Percentiles rank a stretch among this genome's conserved stretches.
Evolutionary conservation across 2,329 filamentous ascomycete species (phyloP).

Genomic region (Colletotrichum melonis): DNA sequence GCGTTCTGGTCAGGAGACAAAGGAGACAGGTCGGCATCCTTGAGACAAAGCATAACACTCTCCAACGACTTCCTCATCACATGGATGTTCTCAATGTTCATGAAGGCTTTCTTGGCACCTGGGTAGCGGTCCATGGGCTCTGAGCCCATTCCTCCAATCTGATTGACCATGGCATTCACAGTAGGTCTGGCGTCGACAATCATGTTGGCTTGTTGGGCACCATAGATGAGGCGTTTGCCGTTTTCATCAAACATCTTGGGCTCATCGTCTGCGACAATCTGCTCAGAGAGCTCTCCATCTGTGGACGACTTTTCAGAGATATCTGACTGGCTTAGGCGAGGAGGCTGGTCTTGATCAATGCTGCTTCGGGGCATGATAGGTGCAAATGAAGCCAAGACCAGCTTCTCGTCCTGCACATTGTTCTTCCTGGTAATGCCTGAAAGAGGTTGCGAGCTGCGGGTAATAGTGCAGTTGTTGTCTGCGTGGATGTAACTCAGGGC

Average conservation of each 20-base stretch:
- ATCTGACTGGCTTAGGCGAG: conserved; percentile 64
- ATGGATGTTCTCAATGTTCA: conserved; percentile 98
- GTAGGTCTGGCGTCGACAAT: conserved; percentile 96
- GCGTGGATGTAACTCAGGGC: conserved; percentile 94
- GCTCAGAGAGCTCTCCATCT: conserved; percentile 67
- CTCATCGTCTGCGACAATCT: conserved; percentile 58
- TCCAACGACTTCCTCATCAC: conserved; percentile 94
- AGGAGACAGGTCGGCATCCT: conserved; percentile 89
- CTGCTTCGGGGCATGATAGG: conserved; percentile 64
- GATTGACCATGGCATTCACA: conserved; percentile 94
- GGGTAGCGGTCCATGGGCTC: conserved; percentile 99
- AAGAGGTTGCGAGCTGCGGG: conserved; percentile 90
- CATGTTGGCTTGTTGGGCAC: conserved; percentile 91
- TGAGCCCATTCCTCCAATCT: conserved; percentile 90
- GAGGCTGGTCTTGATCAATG: conserved; percentile 50
- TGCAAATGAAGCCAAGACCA: conserved; percentile 92
- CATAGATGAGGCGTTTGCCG: conserved; percentile 78
- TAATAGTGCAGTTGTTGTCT: conserved; percentile 96
- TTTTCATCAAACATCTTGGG: conserved; percentile 67
- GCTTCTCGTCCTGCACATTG: conserved; percentile 94
- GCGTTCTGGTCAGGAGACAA: conserved; percentile 85
- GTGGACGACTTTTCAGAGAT: conserved; percentile 48
- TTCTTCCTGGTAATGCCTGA: conserved; percentile 88
- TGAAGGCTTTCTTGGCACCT: conserved; percentile 88
- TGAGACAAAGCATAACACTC: conserved; percentile 88